phyloP scores from a whole-genome alignment of 345 rosid species.

The Brassica rapa region DNA sequence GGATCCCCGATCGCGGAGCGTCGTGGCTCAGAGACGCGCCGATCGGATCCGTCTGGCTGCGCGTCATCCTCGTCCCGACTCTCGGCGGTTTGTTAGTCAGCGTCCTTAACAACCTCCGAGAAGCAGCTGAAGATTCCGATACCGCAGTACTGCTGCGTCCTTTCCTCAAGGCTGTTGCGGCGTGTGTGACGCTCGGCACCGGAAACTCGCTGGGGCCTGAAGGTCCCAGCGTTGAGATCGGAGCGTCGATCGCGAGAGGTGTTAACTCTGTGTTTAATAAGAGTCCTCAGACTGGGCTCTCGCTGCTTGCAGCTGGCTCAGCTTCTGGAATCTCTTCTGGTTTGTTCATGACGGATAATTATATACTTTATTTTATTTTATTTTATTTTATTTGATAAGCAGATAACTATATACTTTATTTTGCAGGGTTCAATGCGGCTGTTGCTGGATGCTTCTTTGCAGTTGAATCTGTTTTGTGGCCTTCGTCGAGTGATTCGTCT shows the following conservation, averaged over 20 bases:
- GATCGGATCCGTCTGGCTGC: conserved; percentile 53
- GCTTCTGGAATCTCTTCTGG: conserved; percentile 95
- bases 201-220: conserved; percentile 96
- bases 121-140: conserved; percentile 29
- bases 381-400: not conserved
- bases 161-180: conserved; percentile 69
- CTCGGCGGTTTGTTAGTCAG: conserved; percentile 75
- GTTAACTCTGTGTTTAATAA: conserved; percentile 48
- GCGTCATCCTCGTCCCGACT: conserved; percentile 72
- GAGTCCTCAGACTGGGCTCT: conserved; percentile 50
- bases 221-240: conserved; percentile 96
- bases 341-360: conserved; percentile 26
- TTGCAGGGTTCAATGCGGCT: conserved; percentile 88
- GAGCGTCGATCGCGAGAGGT: conserved; percentile 77
- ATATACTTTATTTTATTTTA: not conserved
- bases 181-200: conserved; percentile 86
- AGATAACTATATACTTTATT: not conserved
- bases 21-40: conserved; percentile 83
- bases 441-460: conserved; percentile 97
- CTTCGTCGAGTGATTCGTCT: conserved; percentile 61
- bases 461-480: conserved; percentile 92
- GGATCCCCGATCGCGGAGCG: conserved; percentile 81
- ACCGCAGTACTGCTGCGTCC: conserved; percentile 50
- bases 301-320: conserved; percentile 89
- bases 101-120: conserved; percentile 50